Percentiles rank a stretch among this genome's conserved stretches.
phyloP scores from a whole-genome alignment of 208 protist genomes.

The Herpetomonas muscarum region DNA sequence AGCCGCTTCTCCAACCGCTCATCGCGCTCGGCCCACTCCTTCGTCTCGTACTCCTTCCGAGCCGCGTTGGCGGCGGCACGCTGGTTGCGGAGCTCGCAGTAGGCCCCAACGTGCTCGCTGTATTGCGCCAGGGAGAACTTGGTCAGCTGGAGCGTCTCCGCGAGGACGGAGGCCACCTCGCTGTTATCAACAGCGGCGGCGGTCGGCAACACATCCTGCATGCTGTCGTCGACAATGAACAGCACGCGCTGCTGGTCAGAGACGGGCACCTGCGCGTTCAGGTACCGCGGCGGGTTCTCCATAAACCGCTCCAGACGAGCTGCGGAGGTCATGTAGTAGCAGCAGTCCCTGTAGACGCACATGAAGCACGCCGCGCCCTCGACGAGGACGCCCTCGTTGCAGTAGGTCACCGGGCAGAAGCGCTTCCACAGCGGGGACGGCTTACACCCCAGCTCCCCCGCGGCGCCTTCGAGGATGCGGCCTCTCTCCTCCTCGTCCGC shows the following conservation, averaged over 20 bases:
- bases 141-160: conserved; percentile 38
- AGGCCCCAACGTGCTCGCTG: conserved; percentile 17
- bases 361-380: conserved; percentile 64
- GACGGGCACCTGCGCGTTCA: conserved; percentile 20
- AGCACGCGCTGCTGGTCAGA: conserved; percentile 42
- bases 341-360: conserved; percentile 51
- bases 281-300: conserved; percentile 52
- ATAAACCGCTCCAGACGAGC: conserved; percentile 53
- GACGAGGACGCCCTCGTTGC: conserved; percentile 58
- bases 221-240: conserved; percentile 37
- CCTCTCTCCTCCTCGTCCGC: conserved; percentile 38
- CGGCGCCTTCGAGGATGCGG: conserved; percentile 28
- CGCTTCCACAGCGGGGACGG: conserved; percentile 59
- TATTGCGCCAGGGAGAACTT: conserved; percentile 30
- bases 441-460: conserved; percentile 18
- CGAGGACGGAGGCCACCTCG: conserved; percentile 17
- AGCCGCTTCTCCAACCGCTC: conserved; percentile 59
- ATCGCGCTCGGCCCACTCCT: conserved; percentile 43
- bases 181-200: not conserved
- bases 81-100: conserved; percentile 18
- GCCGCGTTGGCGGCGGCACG: conserved; percentile 19
- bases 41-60: conserved; percentile 36
- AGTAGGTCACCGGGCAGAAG: conserved; percentile 80
- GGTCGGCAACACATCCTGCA: conserved; percentile 6
- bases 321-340: conserved; percentile 60